phyloP scores from a whole-genome alignment of 1,284 basidiomycete genomes.

The Marasmius sp. region DNA sequence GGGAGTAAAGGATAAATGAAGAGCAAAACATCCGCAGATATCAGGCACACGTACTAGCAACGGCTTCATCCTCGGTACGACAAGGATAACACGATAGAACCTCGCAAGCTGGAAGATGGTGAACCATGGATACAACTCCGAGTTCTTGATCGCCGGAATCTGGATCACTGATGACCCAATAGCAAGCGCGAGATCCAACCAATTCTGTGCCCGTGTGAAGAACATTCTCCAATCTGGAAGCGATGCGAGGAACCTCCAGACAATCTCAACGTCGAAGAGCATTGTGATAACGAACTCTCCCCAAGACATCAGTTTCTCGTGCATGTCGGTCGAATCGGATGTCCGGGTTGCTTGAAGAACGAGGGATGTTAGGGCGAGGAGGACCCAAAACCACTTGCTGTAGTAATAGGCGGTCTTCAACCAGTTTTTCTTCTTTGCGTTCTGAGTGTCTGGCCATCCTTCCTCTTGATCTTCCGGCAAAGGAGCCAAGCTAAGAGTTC shows the following conservation, averaged over 20 bases:
- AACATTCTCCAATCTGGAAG: conserved; percentile 86
- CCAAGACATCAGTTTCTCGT: conserved; percentile 52
- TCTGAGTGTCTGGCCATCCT: conserved; percentile 52
- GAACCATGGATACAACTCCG: conserved; percentile 83
- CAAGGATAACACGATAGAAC: conserved; percentile 93
- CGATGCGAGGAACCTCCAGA: conserved; percentile 71
- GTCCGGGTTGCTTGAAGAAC: conserved; percentile 79
- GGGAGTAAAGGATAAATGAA: not conserved
- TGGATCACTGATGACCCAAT: conserved; percentile 82
- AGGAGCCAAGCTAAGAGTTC: not conserved
- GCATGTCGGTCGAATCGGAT: conserved; percentile 48
- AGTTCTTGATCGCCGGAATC: conserved; percentile 75
- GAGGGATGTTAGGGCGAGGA: conserved; percentile 72
- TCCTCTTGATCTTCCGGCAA: conserved; percentile 43
- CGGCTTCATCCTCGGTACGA: conserved; percentile 83
- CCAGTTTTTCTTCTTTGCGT: conserved; percentile 46
- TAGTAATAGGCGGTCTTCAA: conserved; percentile 58
- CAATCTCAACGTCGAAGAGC: conserved; percentile 88
- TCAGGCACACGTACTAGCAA: conserved; percentile 55
- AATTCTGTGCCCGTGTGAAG: conserved; percentile 68
- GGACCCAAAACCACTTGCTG: conserved; percentile 77
- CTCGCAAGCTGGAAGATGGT: conserved; percentile 87
- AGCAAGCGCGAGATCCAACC: conserved; percentile 83
- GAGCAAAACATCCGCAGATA: not conserved
- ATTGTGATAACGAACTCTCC: conserved; percentile 83